phyloP scores from a whole-genome alignment of 371 early-diverging fungal species.

The Syncephalastrum monosporum region DNA sequence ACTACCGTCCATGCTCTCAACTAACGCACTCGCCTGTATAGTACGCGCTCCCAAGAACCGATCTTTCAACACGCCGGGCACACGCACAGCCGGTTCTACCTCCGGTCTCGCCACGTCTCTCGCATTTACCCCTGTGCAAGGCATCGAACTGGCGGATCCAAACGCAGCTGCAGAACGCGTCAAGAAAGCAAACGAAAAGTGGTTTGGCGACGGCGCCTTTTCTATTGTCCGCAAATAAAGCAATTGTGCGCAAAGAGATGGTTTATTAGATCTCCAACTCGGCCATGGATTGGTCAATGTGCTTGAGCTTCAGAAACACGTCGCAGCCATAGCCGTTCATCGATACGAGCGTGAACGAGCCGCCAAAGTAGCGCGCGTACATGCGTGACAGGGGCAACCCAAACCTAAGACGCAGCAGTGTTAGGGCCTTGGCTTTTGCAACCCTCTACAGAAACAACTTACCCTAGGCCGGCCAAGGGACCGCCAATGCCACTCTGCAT shows the following conservation, averaged over 20 bases:
- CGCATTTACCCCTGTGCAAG: constrained; percentile 95
- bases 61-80: constrained; percentile 23
- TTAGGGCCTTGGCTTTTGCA: background rate
- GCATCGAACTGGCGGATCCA: constrained; percentile 92
- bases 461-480: constrained; percentile 74
- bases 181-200: constrained; percentile 74
- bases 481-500: constrained; percentile 89
- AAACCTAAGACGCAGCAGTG: constrained; percentile 39
- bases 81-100: constrained; percentile 42
- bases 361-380: constrained; percentile 95
- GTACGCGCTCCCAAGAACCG: constrained; percentile 67
- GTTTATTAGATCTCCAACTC: constrained; percentile 43
- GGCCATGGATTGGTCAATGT: constrained; percentile 67
- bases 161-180: constrained; percentile 66
- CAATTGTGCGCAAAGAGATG: background rate
- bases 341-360: constrained; percentile 81
- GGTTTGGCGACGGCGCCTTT: constrained; percentile 76
- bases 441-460: constrained; percentile 16
- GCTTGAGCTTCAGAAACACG: constrained; percentile 85
- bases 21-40: constrained; percentile 12
- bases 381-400: constrained; percentile 91
- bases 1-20: background rate
- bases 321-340: constrained; percentile 91
- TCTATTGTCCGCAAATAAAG: constrained; percentile 54
- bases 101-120: constrained; percentile 91